Percentiles rank a stretch among this genome's conserved stretches.
phyloP scores from a whole-genome alignment of 495 filamentous ascomycete species.

The Podospora bellae-mahoneyi region DNA sequence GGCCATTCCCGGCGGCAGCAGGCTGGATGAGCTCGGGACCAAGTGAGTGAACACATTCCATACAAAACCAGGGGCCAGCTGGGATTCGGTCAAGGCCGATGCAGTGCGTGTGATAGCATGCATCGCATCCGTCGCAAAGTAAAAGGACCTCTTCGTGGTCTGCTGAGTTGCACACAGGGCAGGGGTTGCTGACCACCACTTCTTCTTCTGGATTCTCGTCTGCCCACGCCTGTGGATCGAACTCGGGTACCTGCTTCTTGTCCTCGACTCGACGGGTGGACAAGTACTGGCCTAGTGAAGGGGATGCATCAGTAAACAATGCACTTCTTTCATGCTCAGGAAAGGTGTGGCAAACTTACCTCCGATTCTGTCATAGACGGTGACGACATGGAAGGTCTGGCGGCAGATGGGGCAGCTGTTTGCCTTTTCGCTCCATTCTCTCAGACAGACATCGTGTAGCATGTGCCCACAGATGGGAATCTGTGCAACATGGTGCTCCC shows the following conservation, averaged over 20 bases:
- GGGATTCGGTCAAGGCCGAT: constrained; percentile 74
- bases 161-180: constrained; percentile 71
- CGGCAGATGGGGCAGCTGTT: constrained; percentile 98
- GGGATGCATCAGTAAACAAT: constrained; percentile 22
- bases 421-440: constrained; percentile 89
- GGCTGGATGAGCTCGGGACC: constrained; percentile 44
- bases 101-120: constrained; percentile 80
- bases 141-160: constrained; percentile 78
- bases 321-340: background rate
- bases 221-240: constrained; percentile 75
- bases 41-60: constrained; percentile 58
- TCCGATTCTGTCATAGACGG: constrained; percentile 71
- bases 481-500: constrained; percentile 43
- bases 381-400: constrained; percentile 81
- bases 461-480: constrained; percentile 76
- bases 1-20: background rate
- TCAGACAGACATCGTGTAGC: constrained; percentile 85
- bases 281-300: constrained; percentile 26
- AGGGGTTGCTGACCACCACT: constrained; percentile 59
- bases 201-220: constrained; percentile 71
- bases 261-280: constrained; percentile 85
- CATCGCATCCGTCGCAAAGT: constrained; percentile 84
- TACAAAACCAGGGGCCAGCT: constrained; percentile 77
- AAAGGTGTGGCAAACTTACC: constrained; percentile 54
- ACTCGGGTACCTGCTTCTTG: constrained; percentile 82